Evolutionary conservation across 257 asterid genomes (phyloP).

Genomic region (Solanum clarkiae): DNA sequence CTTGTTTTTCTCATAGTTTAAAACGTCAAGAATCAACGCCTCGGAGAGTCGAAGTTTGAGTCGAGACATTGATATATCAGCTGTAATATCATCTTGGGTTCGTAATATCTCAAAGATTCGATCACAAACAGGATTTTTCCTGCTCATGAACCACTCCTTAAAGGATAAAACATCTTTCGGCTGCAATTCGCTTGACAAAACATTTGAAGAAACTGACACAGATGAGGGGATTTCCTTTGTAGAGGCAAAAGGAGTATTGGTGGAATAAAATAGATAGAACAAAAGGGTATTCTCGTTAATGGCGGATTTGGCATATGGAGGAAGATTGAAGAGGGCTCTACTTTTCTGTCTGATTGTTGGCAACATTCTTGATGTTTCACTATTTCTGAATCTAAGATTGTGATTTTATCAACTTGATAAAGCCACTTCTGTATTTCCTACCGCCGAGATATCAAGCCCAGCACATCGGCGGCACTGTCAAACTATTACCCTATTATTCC

Average conservation of each 20-base stretch:
- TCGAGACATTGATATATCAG: conserved; percentile 32
- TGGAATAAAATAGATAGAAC: too few species aligned
- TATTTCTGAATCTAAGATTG: not conserved
- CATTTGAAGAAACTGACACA: too few species aligned
- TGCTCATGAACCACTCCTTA: conserved; percentile 56
- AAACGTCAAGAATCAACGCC: conserved; percentile 36
- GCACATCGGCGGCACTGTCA: not conserved
- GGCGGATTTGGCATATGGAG: too few species aligned
- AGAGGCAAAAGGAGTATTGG: too few species aligned
- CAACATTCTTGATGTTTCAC: not conserved
- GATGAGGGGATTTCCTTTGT: too few species aligned
- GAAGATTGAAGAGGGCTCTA: not conserved
- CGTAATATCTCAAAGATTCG: conserved; percentile 46
- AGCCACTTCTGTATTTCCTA: not conserved
- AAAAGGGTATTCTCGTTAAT: too few species aligned
- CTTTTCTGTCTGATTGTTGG: not conserved
- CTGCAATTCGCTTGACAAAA: too few species aligned
- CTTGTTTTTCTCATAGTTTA: conserved; percentile 30
- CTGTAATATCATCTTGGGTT: conserved; percentile 27
- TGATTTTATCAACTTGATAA: not conserved
- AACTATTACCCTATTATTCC: not conserved
- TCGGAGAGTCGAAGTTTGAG: conserved; percentile 45
- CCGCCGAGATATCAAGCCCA: not conserved
- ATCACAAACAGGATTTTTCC: conserved; percentile 25
- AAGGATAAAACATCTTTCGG: conserved; percentile 19